Conservation (phyloP, 331 rosid genomes). For the Pyracantha coccinea region DNA sequence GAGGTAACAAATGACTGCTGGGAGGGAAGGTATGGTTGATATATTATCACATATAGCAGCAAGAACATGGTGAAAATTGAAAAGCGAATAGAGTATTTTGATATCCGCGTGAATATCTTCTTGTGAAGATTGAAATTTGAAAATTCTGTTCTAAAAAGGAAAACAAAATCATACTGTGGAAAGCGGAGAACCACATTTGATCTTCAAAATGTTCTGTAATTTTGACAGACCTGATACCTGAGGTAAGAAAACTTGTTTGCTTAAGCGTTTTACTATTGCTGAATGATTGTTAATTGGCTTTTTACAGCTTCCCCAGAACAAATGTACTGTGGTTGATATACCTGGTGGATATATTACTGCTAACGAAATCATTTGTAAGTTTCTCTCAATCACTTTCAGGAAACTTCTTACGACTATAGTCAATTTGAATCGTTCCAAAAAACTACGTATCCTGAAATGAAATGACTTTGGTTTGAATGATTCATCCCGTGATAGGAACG, state of each 20-base stretch:
- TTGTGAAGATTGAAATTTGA: background rate
- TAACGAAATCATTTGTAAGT: slow-evolving; percentile 89
- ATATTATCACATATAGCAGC: background rate
- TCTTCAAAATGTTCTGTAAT: background rate
- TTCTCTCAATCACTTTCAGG: slow-evolving; percentile 6
- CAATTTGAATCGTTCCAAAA: background rate
- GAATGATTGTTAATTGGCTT: slow-evolving; percentile 6
- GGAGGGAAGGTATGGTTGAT: slow-evolving; percentile 71
- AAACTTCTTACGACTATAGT: background rate
- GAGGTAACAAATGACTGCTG: slow-evolving; percentile 78
- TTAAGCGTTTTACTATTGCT: background rate
- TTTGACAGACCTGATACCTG: background rate
- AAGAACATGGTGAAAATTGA: background rate
- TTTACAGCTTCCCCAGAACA: slow-evolving; percentile 72
- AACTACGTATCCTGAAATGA: background rate
- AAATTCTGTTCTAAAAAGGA: no score
- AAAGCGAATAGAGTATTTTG: background rate
- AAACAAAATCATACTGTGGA: no score
- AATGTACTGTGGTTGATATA: slow-evolving; percentile 85
- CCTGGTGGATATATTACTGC: slow-evolving; percentile 73
- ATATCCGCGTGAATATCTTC: background rate
- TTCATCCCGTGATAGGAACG: slow-evolving; percentile 52
- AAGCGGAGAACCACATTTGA: background rate
- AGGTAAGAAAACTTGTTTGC: background rate
- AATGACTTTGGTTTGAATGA: background rate